These are phyloP conservation scores for Ramaria rubella DNA, from an alignment of 768 basidiomycete genomes.

Conservation along the genomic window DNA sequence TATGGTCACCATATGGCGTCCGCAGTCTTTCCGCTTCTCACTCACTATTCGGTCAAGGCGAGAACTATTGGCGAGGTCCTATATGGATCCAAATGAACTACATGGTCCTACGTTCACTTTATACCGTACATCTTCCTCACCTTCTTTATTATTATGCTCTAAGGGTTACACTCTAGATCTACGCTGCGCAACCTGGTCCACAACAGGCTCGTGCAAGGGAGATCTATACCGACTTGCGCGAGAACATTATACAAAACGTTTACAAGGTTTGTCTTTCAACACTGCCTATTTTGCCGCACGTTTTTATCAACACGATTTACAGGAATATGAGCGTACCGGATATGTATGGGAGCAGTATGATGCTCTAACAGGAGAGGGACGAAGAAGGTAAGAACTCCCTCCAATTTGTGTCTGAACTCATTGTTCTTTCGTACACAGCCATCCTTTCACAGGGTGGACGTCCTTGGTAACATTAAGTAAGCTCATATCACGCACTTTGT, in stretches of 20 bases:
- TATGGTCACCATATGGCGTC: conserved; percentile 90
- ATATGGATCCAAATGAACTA: conserved; percentile 99
- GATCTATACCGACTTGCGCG: conserved; percentile 75
- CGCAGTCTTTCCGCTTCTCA: conserved; percentile 85
- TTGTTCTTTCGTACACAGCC: conserved; percentile 39
- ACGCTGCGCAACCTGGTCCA: conserved; percentile 74
- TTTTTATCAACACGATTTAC: conserved; percentile 5
- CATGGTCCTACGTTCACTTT: conserved; percentile 69
- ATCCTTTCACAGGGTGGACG: conserved; percentile 98
- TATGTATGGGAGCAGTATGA: conserved; percentile 99
- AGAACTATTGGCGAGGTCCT: conserved; percentile 97
- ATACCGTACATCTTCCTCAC: conserved; percentile 46
- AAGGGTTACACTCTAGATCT: conserved; percentile 45
- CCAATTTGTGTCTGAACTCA: conserved; percentile 8
- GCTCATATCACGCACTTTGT: conserved; percentile 27
- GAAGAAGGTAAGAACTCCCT: conserved; percentile 56
- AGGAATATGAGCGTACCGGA: conserved; percentile 91
- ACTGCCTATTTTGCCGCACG: background rate
- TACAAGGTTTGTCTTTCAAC: conserved; percentile 38
- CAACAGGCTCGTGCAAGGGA: conserved; percentile 64
- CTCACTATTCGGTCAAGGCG: conserved; percentile 83
- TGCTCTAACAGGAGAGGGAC: conserved; percentile 72
- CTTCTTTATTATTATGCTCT: background rate
- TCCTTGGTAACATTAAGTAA: conserved; percentile 82
- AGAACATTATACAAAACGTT: conserved; percentile 82